A percentile compares a stretch with the other conserved stretches of the same genome.
Evolutionary conservation across 2,329 filamentous ascomycete species (phyloP).

Genomic region (Ophiostoma perfectum): DNA sequence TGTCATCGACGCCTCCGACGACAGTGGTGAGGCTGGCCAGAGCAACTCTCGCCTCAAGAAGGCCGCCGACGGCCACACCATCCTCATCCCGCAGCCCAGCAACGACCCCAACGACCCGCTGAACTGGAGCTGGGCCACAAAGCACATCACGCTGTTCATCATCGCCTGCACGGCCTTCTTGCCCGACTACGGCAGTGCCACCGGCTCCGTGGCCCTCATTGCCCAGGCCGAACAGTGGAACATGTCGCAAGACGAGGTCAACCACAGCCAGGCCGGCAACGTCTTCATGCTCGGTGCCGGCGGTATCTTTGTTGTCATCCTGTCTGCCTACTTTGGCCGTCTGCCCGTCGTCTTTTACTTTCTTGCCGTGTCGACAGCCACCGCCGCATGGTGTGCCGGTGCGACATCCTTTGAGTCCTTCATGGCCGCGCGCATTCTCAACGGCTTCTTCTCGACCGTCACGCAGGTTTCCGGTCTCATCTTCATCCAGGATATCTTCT

Average conservation of each 20-base stretch:
- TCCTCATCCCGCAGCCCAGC: slow-evolving; percentile 51
- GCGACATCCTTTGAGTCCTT: slow-evolving; percentile 43
- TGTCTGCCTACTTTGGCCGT: slow-evolving; percentile 41
- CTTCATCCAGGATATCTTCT: slow-evolving; percentile 55
- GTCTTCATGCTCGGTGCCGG: slow-evolving; percentile 46
- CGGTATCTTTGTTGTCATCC: slow-evolving; percentile 38
- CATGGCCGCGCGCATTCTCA: slow-evolving; percentile 44
- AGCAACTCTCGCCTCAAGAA: slow-evolving; percentile 32
- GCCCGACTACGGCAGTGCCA: slow-evolving; percentile 46
- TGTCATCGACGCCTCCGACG: slow-evolving; percentile 33
- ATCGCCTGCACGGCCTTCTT: slow-evolving; percentile 43
- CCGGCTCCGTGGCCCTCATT: slow-evolving; percentile 40
- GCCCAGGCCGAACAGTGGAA: slow-evolving; percentile 45
- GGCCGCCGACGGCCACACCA: slow-evolving; percentile 26
- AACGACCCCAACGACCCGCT: slow-evolving; percentile 48
- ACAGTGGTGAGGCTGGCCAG: neutral
- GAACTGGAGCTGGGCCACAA: slow-evolving; percentile 48
- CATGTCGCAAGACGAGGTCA: slow-evolving; percentile 44
- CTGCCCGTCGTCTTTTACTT: slow-evolving; percentile 43
- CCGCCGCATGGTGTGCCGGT: slow-evolving; percentile 41
- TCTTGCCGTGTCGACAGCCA: slow-evolving; percentile 35
- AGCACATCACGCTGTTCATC: slow-evolving; percentile 45
- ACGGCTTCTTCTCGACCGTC: slow-evolving; percentile 45
- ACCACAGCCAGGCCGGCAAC: slow-evolving; percentile 48
- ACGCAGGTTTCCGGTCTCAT: slow-evolving; percentile 44